Conservation (phyloP, 345 rosid genomes). For the Sisymbrium irio region DNA sequence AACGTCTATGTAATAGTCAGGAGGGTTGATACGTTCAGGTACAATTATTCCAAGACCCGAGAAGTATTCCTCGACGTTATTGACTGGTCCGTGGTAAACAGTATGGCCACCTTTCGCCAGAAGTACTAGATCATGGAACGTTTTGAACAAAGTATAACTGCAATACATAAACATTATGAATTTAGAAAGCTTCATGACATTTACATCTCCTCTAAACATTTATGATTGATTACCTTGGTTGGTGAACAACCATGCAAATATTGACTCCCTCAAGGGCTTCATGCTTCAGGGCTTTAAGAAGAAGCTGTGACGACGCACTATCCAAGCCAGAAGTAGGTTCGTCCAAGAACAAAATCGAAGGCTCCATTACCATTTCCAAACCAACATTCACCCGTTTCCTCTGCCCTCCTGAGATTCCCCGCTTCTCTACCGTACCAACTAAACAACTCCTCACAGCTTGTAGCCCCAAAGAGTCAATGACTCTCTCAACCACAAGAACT, state of each 20-base stretch:
- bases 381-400: conserved; percentile 96
- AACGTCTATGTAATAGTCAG: conserved; percentile 85
- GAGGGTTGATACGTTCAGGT: conserved; percentile 90
- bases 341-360: conserved; percentile 88
- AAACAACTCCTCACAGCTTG: conserved; percentile 72
- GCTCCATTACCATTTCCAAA: conserved; percentile 96
- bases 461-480: conserved; percentile 82
- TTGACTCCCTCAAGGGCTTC: conserved; percentile 96
- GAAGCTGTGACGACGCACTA: conserved; percentile 90
- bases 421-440: conserved; percentile 94
- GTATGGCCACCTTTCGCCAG: conserved; percentile 88
- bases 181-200: conserved; percentile 8
- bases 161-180: conserved; percentile 21
- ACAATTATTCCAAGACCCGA: conserved; percentile 69
- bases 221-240: conserved; percentile 58
- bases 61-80: conserved; percentile 82
- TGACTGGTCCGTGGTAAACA: conserved; percentile 79
- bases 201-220: background rate
- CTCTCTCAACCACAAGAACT: conserved; percentile 90
- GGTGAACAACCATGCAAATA: conserved; percentile 94
- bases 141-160: conserved; percentile 88
- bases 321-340: conserved; percentile 99
- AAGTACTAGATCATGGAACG: conserved; percentile 81
- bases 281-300: conserved; percentile 84
- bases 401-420: conserved; percentile 98